Base-by-base conservation (phyloP, 768 basidiomycete species). In the Pholiota microspora region DNA sequence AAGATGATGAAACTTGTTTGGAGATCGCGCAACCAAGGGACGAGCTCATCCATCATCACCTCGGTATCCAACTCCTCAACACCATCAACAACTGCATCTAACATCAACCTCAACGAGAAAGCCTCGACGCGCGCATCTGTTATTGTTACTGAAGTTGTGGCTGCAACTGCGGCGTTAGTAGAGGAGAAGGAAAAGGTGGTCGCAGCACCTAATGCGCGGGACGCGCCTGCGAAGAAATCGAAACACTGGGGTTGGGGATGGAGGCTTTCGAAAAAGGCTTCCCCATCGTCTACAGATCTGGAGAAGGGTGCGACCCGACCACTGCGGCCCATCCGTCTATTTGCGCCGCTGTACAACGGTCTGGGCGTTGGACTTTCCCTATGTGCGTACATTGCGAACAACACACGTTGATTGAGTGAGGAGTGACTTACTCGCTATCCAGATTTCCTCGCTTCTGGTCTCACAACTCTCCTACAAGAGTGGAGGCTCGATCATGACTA, bases 261-360 rank as follows among this genome's bases (percentile, higher is more conserved):
- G 68, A 79, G 68, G 52, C 64, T 80, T 29, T 69, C 75, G 0
- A 60, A 67, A 25, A 73, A 73, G 59, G 71, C 72, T 47, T 38
- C 74, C 29, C 55, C 69, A 6, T 51, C 61, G 18, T 49, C 60
- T 0, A 50, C 68, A 27, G 87, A 88, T 58, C 58, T 75, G 10
- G 88, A 51, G 89, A 71, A 80, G 79, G 57, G 78, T 8, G 54
- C 66, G 25, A 71, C 65, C 32, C 71, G 63, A 10, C 64, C 66
- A 51, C 62, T 71, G 7, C 76, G 84, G 25, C 80, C 76, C 3
- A 78, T 79, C 23, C 79, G 83, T 27, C 74, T 89, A 31, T 82
- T 89, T 51, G 89, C 89, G 2, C 89, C 90, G 1, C 60, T 88
- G 8, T 90, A 91, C 62, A 77, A 77, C 25, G 89, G 89, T n/a